These are phyloP conservation scores for Vitis hybrid DNA, from an alignment of 177 flowering plant species.

Conservation along the genomic window DNA sequence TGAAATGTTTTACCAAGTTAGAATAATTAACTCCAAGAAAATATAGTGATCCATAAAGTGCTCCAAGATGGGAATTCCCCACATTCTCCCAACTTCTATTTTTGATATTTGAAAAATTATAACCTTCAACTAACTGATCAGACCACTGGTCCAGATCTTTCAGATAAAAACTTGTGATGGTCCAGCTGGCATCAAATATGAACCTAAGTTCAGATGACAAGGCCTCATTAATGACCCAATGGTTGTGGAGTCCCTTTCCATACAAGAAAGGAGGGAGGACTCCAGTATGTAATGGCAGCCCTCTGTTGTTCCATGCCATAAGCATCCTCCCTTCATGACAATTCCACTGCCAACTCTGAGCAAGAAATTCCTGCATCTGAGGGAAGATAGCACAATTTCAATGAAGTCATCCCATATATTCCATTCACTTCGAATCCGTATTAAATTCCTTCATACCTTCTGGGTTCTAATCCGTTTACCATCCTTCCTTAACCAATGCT, in stretches of 20 bases:
- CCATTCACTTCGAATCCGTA: constrained; percentile 33
- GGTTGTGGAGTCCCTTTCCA: constrained; percentile 67
- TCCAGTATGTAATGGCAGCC: constrained; percentile 72
- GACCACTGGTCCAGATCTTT: constrained; percentile 24
- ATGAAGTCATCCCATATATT: constrained; percentile 14
- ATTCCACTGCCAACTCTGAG: constrained; percentile 30
- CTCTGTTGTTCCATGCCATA: constrained; percentile 84
- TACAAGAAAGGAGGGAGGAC: constrained; percentile 91
- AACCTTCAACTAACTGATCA: constrained; percentile 12
- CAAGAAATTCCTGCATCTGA: constrained; percentile 82
- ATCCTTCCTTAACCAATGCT: constrained; percentile 54
- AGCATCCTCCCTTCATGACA: constrained; percentile 48
- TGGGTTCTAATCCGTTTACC: constrained; percentile 34
- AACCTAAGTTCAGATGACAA: constrained; percentile 64
- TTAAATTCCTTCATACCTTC: constrained; percentile 57
- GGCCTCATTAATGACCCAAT: constrained; percentile 83
- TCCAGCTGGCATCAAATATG: constrained; percentile 81
- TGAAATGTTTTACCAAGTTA: constrained; percentile 45
- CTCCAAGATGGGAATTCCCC: constrained; percentile 63
- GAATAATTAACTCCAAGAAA: constrained; percentile 52
- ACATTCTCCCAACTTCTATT: constrained; percentile 62
- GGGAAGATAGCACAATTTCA: constrained; percentile 33
- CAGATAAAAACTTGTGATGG: constrained; percentile 53
- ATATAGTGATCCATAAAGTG: constrained; percentile 64
- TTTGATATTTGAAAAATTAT: constrained; percentile 9